A percentile compares a stretch with the other conserved stretches of the same genome.
phyloP scores from a whole-genome alignment of 495 filamentous ascomycete genomes.

The Amphirosellinia nigrospora region DNA sequence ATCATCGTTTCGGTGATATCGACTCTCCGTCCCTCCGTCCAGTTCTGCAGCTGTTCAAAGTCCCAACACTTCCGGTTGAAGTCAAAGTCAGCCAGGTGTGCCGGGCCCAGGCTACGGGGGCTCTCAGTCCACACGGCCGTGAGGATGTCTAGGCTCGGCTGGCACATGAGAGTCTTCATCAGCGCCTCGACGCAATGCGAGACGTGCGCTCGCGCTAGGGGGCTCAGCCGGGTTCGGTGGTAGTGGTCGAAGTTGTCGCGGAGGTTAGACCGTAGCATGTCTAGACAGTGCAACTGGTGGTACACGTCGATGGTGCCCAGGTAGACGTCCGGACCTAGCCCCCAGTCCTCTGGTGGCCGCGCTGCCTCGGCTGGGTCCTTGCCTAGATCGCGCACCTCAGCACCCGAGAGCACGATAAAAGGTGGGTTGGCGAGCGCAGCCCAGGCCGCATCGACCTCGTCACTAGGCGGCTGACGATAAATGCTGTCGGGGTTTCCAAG shows the following conservation, averaged over 20 bases:
- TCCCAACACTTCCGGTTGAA: conserved; percentile 10
- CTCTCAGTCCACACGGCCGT: conserved; percentile 6
- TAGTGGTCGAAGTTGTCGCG: conserved; percentile 21
- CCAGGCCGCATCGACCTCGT: not conserved
- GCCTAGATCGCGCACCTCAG: conserved; percentile 34
- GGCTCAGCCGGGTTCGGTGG: conserved; percentile 2
- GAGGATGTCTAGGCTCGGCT: conserved; percentile 12
- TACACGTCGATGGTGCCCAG: conserved; percentile 31
- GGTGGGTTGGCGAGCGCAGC: conserved; percentile 1
- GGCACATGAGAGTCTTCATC: conserved; percentile 19
- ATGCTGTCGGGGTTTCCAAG: not conserved
- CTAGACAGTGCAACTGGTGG: conserved; percentile 27
- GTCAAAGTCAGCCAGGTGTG: conserved; percentile 3
- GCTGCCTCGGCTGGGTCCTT: conserved; percentile 38
- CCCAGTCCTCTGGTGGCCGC: conserved; percentile 32
- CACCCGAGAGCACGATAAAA: conserved; percentile 25
- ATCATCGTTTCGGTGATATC: conserved; percentile 8
- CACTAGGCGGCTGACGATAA: not conserved
- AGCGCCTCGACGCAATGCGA: conserved; percentile 10
- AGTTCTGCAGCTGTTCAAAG: conserved; percentile 3
- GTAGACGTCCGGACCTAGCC: conserved; percentile 37
- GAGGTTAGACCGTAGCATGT: conserved; percentile 25
- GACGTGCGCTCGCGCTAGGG: conserved; percentile 7
- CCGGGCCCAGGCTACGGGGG: not conserved
- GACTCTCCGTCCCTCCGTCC: conserved; percentile 4